Evolutionary conservation across 192 early-diverging fungal genomes (phyloP), one percentile per base, ranked within the genome.

Genomic region (Umbelopsis isabellina): DNA sequence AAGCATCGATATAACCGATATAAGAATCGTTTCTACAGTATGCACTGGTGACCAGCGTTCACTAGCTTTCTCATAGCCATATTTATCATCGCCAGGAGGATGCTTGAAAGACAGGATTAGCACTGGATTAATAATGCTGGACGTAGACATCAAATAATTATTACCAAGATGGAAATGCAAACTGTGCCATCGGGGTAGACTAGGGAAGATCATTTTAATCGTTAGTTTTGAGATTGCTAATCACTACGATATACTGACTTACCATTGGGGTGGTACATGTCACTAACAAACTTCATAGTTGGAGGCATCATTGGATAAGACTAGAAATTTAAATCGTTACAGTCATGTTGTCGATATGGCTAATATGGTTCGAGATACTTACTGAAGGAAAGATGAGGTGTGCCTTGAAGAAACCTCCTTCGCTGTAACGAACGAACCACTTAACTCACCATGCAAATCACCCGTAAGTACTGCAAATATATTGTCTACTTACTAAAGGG

Each of bases 41-140:
- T 97, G 96, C 21, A 95, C 91, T n/a, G 97, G 95, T 22, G 88
- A 85, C 97, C 97, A 99, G 69, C 97, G 87, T 76, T 99, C 97
- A 45, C 83, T 83, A 3, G 95, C 88, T 55, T 89, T 76, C 74
- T 97, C 96, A 76, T 99, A 99, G 0, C 95, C 95, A 70, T 85
- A 96, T 72, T 88, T 87, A 81, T 98, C 97, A 21, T 95, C 92
- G n/a, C 89, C 93, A 20, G 90, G 86, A 35, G 84, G 86, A 64
- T 91, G 89, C 84, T 85, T 78, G 11, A 67, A 16, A 72, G 10
- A 61, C 33, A 30, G 0, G 0, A 37, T 50, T 25, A 46, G 30
- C 18, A 61, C 27, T 61, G 20, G 1, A 1, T 1, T 2, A 41
- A 51, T 20, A 1, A 51, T 12, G 9, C 35, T 47, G 45, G 5